Evolutionary conservation across 2,329 filamentous ascomycete species (phyloP), one percentile per base, ranked within the genome.

Genomic region (Curvularia sp.): DNA sequence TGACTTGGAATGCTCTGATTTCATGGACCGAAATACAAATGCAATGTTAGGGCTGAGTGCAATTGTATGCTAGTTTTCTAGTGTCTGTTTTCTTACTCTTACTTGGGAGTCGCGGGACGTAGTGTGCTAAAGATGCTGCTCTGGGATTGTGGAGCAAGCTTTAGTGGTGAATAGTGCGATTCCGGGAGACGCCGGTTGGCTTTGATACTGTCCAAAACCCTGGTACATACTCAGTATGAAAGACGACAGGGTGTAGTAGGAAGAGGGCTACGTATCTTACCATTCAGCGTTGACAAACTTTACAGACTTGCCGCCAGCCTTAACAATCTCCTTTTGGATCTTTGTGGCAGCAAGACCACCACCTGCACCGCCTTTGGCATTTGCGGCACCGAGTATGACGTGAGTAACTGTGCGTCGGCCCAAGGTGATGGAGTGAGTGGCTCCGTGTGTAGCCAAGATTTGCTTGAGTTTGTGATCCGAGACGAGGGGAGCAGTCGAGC

Each of bases 391-490:
- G 5, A 97, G 77, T 55, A 97, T 89, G 60, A 97, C 90, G 76
- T 97, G 93, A 32, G 93, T 96, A 65, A 97, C 91, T 49, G 84
- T 85, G 36, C 87, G 84, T 43, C 92, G 85, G 9, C 86, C 89
- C 9, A 96, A 85, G 57, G 87, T 83, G 34, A 92, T 84, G 3
- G 91, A 89, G 66, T 92, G 82, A 41, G 79, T 81, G 0, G 87
- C 94, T 19, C 93, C 94, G 71, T 96, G 87, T 55, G 87, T 82
- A 5, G 84, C 86, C 36, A 97, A 83, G 15, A 96, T 77, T 54
- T 88, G 87, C 80, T 95, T 96, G 56, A 97, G 84, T 73, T 86
- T 90, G 79, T 96, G 91, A 76, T 97, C 93, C 13, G 91, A 96
- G 61, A 97, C 85, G 23, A 87, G 77, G 1, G 93, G 93, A 59